Percentiles rank a stretch among this genome's conserved stretches.
Evolutionary conservation across 2,329 filamentous ascomycete species (phyloP).

Genomic region (Aciculosporium take): DNA sequence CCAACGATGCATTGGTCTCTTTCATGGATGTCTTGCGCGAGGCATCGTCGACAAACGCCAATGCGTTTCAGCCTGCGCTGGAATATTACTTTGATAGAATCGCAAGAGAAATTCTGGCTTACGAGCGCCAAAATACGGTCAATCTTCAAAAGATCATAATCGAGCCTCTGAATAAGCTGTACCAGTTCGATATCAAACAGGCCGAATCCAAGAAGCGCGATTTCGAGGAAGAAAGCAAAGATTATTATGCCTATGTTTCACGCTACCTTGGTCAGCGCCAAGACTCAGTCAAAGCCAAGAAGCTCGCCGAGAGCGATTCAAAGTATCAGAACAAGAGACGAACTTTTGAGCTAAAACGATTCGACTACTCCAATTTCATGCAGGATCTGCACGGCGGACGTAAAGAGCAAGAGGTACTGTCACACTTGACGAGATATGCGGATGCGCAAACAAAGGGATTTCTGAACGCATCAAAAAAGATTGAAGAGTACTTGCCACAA

Average conservation of each 20-base stretch:
- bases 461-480: constrained; percentile 67
- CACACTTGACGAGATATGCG: constrained; percentile 85
- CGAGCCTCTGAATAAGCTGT: constrained; percentile 81
- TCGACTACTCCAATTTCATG: constrained; percentile 98
- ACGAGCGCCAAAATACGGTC: constrained; percentile 69
- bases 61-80: constrained; percentile 89
- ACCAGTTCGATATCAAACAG: constrained; percentile 93
- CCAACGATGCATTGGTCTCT: constrained; percentile 69
- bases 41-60: constrained; percentile 79
- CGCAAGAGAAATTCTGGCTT: constrained; percentile 73
- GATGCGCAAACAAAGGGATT: constrained; percentile 79
- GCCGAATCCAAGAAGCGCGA: constrained; percentile 94
- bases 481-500: constrained; percentile 76
- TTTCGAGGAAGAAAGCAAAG: constrained; percentile 96
- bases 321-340: constrained; percentile 91
- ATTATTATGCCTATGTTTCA: constrained; percentile 92
- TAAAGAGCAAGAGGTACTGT: constrained; percentile 93
- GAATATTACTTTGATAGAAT: constrained; percentile 99
- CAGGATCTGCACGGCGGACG: constrained; percentile 97
- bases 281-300: constrained; percentile 95
- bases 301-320: constrained; percentile 82
- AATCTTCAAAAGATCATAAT: constrained; percentile 91
- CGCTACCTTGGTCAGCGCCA: constrained; percentile 92
- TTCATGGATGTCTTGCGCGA: constrained; percentile 82
- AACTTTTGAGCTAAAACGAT: constrained; percentile 92